These are phyloP conservation scores for Mortierella sp. DNA, from an alignment of 371 early-diverging fungal species.

Conservation along the genomic window DNA sequence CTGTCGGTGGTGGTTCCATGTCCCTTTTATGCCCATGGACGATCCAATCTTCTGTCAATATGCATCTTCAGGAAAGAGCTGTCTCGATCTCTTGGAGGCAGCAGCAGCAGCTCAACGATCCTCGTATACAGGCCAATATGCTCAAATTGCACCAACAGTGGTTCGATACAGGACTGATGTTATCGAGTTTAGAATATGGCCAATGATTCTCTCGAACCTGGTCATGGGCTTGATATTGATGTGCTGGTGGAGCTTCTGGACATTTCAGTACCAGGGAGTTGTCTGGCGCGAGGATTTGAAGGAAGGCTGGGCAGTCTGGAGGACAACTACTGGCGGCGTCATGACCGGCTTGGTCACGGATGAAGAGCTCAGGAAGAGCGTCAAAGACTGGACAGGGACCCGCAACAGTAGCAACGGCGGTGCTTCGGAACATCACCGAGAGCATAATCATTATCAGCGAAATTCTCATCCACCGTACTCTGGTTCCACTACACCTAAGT, in stretches of 20 bases:
- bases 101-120: slow-evolving; percentile 15
- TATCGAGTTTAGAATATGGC: slow-evolving; percentile 56
- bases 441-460: slow-evolving; percentile 13
- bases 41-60: slow-evolving; percentile 59
- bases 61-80: slow-evolving; percentile 60
- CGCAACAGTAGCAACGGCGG: too few species aligned
- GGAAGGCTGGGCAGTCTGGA: slow-evolving; percentile 75
- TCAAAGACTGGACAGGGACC: slow-evolving; percentile 44
- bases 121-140: slow-evolving; percentile 1
- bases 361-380: slow-evolving; percentile 47
- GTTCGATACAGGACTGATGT: slow-evolving; percentile 60
- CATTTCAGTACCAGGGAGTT: slow-evolving; percentile 74
- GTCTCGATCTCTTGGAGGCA: slow-evolving; percentile 44
- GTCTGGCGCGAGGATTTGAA: slow-evolving; percentile 72
- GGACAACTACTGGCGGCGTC: slow-evolving; percentile 47
- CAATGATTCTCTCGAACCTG: slow-evolving; percentile 60
- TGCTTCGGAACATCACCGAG: slow-evolving; percentile 18
- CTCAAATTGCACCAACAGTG: slow-evolving; percentile 17
- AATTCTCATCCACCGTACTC: slow-evolving; percentile 7
- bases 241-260: slow-evolving; percentile 78
- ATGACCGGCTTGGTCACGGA: slow-evolving; percentile 53
- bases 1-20: slow-evolving; percentile 56
- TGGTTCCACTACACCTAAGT: slow-evolving; percentile 17
- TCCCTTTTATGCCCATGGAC: slow-evolving; percentile 62
- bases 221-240: slow-evolving; percentile 69